Conservation (phyloP, 139 green algal species). For the Diplosphaera chodatii region DNA sequence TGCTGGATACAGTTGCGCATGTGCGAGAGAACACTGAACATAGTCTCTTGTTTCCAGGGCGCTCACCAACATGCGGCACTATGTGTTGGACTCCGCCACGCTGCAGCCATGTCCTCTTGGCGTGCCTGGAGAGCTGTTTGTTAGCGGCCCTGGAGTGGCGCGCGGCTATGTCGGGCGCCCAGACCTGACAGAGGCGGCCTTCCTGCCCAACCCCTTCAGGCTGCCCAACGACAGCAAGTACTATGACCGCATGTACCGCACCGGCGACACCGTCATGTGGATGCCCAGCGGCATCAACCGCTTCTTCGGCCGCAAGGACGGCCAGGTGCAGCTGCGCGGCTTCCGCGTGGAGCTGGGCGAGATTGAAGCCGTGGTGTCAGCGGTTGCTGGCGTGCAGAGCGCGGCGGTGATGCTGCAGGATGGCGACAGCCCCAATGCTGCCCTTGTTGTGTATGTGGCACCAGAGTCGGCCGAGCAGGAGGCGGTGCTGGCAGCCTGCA, state of each 20-base stretch:
- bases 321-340: slow-evolving; percentile 42
- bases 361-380: slow-evolving; percentile 20
- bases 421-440: not conserved
- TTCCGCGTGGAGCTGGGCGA: slow-evolving; percentile 45
- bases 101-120: too few species aligned
- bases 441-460: slow-evolving; percentile 14
- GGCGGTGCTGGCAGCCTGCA: not conserved
- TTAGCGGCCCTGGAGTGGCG: not conserved
- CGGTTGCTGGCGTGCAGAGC: not conserved
- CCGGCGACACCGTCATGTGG: slow-evolving; percentile 3
- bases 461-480: not conserved
- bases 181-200: slow-evolving; percentile 27
- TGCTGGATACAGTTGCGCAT: too few species aligned
- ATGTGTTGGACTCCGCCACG: too few species aligned
- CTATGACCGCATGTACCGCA: slow-evolving; percentile 2
- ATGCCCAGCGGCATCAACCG: not conserved
- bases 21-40: too few species aligned
- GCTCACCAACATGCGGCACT: too few species aligned
- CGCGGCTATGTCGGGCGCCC: slow-evolving; percentile 20
- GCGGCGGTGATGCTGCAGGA: slow-evolving; percentile 5
- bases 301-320: slow-evolving; percentile 6
- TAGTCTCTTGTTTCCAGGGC: too few species aligned
- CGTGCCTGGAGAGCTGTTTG: too few species aligned
- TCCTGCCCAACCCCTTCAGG: slow-evolving; percentile 36
- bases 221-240: not conserved